phyloP scores from a whole-genome alignment of 371 early-diverging fungal genomes.

The Gilbertella persicaria region DNA sequence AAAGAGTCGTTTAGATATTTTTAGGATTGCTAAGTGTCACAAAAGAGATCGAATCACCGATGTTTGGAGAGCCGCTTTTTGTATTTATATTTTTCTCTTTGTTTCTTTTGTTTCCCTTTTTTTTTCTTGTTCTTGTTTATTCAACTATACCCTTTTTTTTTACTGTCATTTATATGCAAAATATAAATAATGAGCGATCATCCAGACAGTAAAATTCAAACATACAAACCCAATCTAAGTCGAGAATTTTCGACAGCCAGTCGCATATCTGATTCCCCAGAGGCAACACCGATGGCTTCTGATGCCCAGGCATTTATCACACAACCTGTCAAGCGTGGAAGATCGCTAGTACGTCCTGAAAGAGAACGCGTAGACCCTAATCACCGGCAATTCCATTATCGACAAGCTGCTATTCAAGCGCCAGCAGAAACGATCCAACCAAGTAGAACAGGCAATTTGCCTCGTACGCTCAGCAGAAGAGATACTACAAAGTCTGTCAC shows the following conservation, averaged over 20 bases:
- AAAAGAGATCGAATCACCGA: no score
- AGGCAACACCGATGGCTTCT: constrained; percentile 15
- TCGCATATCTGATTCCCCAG: not conserved
- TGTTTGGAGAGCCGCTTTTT: no score
- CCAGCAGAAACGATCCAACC: constrained; percentile 39
- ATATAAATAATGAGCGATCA: not conserved
- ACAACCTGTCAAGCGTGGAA: constrained; percentile 45
- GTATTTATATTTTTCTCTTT: no score
- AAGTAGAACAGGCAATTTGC: constrained; percentile 38
- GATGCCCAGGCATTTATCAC: constrained; percentile 26
- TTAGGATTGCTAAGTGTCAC: no score
- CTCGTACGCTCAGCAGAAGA: constrained; percentile 15
- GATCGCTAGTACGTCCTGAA: constrained; percentile 77
- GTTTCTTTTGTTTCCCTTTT: not conserved
- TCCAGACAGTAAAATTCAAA: constrained; percentile 11
- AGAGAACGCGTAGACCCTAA: constrained; percentile 59
- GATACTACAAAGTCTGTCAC: constrained; percentile 17
- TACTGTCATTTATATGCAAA: no score
- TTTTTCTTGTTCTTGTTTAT: not conserved
- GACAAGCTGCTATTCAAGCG: constrained; percentile 34
- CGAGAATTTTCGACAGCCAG: constrained; percentile 20
- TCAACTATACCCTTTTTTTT: not conserved
- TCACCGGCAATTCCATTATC: constrained; percentile 60
- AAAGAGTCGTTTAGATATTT: no score
- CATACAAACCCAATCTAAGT: constrained; percentile 20